A percentile compares a stretch with the other conserved stretches of the same genome.
Conservation (phyloP, 148 eudicot species). For the Euryodendron excelsum region DNA sequence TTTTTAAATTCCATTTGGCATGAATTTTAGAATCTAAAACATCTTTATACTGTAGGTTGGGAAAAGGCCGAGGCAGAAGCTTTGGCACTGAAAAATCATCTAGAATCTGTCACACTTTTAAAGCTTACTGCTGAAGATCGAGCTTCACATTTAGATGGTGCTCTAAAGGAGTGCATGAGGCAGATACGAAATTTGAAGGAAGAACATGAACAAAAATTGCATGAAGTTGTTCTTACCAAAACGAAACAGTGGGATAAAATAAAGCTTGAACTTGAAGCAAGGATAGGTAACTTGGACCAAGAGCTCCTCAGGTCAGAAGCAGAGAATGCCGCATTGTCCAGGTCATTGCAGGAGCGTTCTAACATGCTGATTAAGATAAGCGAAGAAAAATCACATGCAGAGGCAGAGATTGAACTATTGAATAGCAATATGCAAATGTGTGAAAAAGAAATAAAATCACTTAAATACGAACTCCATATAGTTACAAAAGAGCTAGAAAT, state of each 20-base stretch:
- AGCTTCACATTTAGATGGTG: slow-evolving; percentile 92
- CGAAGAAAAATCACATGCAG: slow-evolving; percentile 83
- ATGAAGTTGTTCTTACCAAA: slow-evolving; percentile 62
- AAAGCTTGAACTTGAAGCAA: slow-evolving; percentile 73
- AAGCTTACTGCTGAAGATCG: slow-evolving; percentile 91
- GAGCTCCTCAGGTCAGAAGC: slow-evolving; percentile 73
- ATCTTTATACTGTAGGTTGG: slow-evolving; percentile 64
- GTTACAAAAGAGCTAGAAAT: slow-evolving; percentile 86
- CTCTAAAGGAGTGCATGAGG: slow-evolving; percentile 95
- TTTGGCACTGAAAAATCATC: slow-evolving; percentile 69
- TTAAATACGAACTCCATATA: slow-evolving; percentile 90
- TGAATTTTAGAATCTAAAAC: neutral
- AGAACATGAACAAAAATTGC: slow-evolving; percentile 73
- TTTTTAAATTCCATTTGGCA: neutral
- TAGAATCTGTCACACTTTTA: slow-evolving; percentile 86
- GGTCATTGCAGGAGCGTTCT: slow-evolving; percentile 90
- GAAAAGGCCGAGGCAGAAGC: slow-evolving; percentile 99
- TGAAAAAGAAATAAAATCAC: slow-evolving; percentile 83
- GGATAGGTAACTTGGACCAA: slow-evolving; percentile 64
- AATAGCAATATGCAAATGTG: slow-evolving; percentile 76
- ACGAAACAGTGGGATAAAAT: slow-evolving; percentile 71
- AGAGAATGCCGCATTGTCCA: slow-evolving; percentile 78
- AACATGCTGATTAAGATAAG: slow-evolving; percentile 75
- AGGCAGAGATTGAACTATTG: slow-evolving; percentile 73
- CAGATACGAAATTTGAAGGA: slow-evolving; percentile 89